Conservation (phyloP, 2,329 filamentous ascomycete species). For the Coleophoma cylindrospora region DNA sequence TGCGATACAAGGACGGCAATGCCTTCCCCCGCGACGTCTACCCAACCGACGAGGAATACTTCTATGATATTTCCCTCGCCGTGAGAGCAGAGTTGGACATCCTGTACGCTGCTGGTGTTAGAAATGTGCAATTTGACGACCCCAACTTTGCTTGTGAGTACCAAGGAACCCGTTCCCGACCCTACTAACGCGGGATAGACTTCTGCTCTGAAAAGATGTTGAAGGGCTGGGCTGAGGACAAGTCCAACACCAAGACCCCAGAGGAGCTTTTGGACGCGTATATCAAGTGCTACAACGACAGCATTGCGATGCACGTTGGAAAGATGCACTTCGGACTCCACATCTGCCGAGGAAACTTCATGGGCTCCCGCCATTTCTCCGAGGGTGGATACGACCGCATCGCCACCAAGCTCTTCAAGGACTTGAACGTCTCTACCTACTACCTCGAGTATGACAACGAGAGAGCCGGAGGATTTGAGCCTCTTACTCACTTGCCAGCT, state of each 20-base stretch:
- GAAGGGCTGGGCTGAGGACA: constrained; percentile 62
- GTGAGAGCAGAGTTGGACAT: constrained; percentile 47
- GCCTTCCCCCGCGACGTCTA: constrained; percentile 49
- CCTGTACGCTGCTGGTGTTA: constrained; percentile 48
- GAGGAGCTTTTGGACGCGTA: constrained; percentile 72
- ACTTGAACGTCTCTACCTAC: constrained; percentile 60
- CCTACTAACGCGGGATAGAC: constrained; percentile 35
- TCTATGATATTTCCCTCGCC: constrained; percentile 47
- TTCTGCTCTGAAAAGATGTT: constrained; percentile 73
- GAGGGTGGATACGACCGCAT: constrained; percentile 65
- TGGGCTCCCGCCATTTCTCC: constrained; percentile 61
- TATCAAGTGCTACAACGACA: constrained; percentile 73
- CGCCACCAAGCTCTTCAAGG: constrained; percentile 60
- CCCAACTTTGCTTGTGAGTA: constrained; percentile 58
- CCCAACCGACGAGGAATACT: constrained; percentile 46
- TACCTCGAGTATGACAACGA: constrained; percentile 67
- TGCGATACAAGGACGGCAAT: constrained; percentile 49
- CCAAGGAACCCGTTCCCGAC: neutral
- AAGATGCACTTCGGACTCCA: constrained; percentile 78
- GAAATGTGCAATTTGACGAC: constrained; percentile 52
- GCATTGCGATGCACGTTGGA: constrained; percentile 54
- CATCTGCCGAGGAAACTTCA: constrained; percentile 66
- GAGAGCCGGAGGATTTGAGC: constrained; percentile 61
- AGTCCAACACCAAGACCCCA: constrained; percentile 47
- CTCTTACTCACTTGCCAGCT: constrained; percentile 54